Evolutionary conservation across 2,329 filamentous ascomycete species (phyloP).

Genomic region (Venturia oleaginea): DNA sequence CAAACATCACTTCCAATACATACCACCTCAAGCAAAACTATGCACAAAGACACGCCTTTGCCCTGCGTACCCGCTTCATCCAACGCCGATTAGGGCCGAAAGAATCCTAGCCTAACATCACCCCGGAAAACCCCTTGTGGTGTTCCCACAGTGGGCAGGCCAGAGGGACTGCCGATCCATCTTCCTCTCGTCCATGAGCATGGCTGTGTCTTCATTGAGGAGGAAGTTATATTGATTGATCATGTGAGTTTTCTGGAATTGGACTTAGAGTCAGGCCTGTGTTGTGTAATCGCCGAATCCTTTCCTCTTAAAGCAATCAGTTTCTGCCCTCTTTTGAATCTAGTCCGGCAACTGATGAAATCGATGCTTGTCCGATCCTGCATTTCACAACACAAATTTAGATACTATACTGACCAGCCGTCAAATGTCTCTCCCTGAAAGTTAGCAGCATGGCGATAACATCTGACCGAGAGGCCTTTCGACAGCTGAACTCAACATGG

Average conservation of each 20-base stretch:
- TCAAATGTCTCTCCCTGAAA: not conserved
- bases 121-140: not conserved
- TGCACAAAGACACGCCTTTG: not conserved
- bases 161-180: no score
- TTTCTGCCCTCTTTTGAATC: no score
- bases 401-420: not conserved
- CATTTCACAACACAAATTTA: not conserved
- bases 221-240: not conserved
- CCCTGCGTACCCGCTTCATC: not conserved
- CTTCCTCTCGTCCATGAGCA: not conserved
- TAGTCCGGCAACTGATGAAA: no score
- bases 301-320: not conserved
- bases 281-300: not conserved
- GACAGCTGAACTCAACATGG: constrained; percentile 17
- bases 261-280: not conserved
- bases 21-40: not conserved
- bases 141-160: no score
- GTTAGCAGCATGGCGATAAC: not conserved
- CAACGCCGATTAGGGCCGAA: not conserved
- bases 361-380: not conserved
- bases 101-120: not conserved
- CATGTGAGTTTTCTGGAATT: not conserved
- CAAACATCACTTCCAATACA: not conserved
- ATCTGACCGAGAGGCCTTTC: not conserved
- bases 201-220: not conserved